Percentiles rank a stretch among this genome's conserved stretches.
Evolutionary conservation across 2,329 filamentous ascomycete genomes (phyloP).

Genomic region (Aspergillus aculeatinus): DNA sequence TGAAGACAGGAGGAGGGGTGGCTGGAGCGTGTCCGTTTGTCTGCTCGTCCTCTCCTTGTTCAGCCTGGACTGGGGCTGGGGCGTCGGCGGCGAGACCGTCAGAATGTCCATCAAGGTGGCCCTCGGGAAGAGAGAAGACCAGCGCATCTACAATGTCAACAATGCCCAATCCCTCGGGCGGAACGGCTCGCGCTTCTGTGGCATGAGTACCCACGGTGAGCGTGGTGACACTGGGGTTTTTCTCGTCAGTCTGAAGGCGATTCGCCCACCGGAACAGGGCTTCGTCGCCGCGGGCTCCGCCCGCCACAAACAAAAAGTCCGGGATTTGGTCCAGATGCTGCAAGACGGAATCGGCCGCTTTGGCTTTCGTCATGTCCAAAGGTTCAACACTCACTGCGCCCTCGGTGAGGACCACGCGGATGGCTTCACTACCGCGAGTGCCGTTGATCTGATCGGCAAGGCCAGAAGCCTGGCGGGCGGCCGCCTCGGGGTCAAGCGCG

Average conservation of each 20-base stretch:
- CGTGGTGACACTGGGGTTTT: slow-evolving; percentile 69
- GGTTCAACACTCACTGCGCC: slow-evolving; percentile 80
- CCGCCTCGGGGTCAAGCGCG: slow-evolving; percentile 71
- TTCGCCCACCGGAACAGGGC: slow-evolving; percentile 95
- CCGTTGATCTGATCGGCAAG: slow-evolving; percentile 93
- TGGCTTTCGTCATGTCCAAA: slow-evolving; percentile 80
- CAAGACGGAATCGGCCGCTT: slow-evolving; percentile 71
- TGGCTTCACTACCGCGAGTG: slow-evolving; percentile 74
- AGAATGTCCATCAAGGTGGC: slow-evolving; percentile 3
- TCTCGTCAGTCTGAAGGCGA: slow-evolving; percentile 57
- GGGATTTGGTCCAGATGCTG: slow-evolving; percentile 61
- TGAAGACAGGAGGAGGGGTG: neutral
- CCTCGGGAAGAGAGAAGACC: slow-evolving; percentile 11
- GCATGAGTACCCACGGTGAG: slow-evolving; percentile 81
- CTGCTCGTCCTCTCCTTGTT: neutral
- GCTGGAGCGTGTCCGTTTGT: neutral
- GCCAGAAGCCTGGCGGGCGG: slow-evolving; percentile 78
- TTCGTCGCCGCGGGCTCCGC: slow-evolving; percentile 86
- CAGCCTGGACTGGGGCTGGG: neutral
- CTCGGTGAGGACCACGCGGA: slow-evolving; percentile 79
- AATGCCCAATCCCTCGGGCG: slow-evolving; percentile 86
- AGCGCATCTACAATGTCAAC: slow-evolving; percentile 38
- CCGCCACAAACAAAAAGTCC: slow-evolving; percentile 84
- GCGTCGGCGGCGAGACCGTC: neutral
- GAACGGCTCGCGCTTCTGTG: slow-evolving; percentile 76